Conservation (phyloP, 805 yeast genomes). For the Saturnispora galanensis region DNA sequence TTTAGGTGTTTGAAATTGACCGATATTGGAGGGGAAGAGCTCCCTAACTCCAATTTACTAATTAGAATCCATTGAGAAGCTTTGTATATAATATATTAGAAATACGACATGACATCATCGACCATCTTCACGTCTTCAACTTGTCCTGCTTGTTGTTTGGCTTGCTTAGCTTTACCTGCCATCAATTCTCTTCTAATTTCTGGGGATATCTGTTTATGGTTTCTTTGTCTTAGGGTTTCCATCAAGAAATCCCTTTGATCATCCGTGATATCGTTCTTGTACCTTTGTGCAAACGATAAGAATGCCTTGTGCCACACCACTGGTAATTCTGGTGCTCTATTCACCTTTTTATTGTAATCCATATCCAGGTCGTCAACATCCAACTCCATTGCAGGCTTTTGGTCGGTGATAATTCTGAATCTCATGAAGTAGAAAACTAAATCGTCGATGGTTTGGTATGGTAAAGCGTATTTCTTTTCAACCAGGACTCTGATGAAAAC, state of each 20-base stretch:
- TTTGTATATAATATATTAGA: neutral
- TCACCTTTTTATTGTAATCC: slow-evolving; percentile 24
- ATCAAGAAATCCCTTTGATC: slow-evolving; percentile 92
- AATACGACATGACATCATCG: slow-evolving; percentile 26
- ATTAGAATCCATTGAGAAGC: slow-evolving; percentile 19
- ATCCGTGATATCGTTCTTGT: slow-evolving; percentile 96
- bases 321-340: slow-evolving; percentile 56
- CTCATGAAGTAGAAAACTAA: slow-evolving; percentile 89
- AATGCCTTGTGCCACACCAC: slow-evolving; percentile 97
- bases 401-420: slow-evolving; percentile 56
- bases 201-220: slow-evolving; percentile 82
- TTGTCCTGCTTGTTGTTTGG: slow-evolving; percentile 10
- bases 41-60: slow-evolving; percentile 41
- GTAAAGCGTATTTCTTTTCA: slow-evolving; percentile 93
- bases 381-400: slow-evolving; percentile 21
- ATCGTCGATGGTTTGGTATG: slow-evolving; percentile 92
- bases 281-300: slow-evolving; percentile 87
- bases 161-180: slow-evolving; percentile 65
- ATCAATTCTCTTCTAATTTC: slow-evolving; percentile 88
- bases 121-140: slow-evolving; percentile 14
- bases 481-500: slow-evolving; percentile 81
- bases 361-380: slow-evolving; percentile 26
- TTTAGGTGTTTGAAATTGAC: slow-evolving; percentile 73
- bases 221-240: slow-evolving; percentile 84
- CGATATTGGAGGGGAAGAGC: slow-evolving; percentile 73